These are phyloP conservation scores for Saccharum hybrid DNA, from an alignment of 202 grass and related monocot species.

Conservation along the genomic window DNA sequence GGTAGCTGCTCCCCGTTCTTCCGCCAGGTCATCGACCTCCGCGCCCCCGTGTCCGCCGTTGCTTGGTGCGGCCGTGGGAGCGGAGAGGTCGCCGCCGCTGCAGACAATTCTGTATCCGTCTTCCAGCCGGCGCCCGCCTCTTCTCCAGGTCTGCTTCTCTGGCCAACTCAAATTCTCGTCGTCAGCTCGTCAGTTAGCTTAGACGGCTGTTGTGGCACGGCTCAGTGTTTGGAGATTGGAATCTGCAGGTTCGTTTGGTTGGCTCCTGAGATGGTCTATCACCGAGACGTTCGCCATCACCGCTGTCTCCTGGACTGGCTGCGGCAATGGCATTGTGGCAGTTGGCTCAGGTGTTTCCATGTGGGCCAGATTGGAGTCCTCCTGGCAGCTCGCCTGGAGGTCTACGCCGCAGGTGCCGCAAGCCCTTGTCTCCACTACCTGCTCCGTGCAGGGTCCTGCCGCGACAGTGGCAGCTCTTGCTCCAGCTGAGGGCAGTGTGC, in stretches of 20 bases:
- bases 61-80: conserved; percentile 67
- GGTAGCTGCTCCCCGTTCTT: conserved; percentile 55
- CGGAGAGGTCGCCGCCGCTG: conserved; percentile 67
- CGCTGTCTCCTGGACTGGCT: conserved; percentile 65
- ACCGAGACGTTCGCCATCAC: conserved; percentile 56
- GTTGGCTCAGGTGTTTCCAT: conserved; percentile 68
- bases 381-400: conserved; percentile 82
- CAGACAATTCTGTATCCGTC: conserved; percentile 52
- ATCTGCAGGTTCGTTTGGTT: conserved; percentile 73
- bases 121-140: conserved; percentile 58
- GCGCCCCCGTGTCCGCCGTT: conserved; percentile 56
- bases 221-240: conserved; percentile 47
- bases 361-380: conserved; percentile 59
- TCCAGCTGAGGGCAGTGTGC: conserved; percentile 35
- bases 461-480: conserved; percentile 55
- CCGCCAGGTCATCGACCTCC: conserved; percentile 79
- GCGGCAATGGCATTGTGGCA: conserved; percentile 68
- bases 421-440: conserved; percentile 68
- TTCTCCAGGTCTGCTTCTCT: conserved; percentile 54
- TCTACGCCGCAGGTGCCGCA: conserved; percentile 61
- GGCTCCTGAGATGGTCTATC: conserved; percentile 69
- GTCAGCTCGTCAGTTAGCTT: conserved; percentile 31
- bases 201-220: conserved; percentile 13
- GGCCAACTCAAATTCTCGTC: conserved; percentile 22
- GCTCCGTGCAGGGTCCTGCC: conserved; percentile 59